Evolutionary conservation across 164 flowering plant genomes (phyloP).

Genomic region (Vitis cinerea): DNA sequence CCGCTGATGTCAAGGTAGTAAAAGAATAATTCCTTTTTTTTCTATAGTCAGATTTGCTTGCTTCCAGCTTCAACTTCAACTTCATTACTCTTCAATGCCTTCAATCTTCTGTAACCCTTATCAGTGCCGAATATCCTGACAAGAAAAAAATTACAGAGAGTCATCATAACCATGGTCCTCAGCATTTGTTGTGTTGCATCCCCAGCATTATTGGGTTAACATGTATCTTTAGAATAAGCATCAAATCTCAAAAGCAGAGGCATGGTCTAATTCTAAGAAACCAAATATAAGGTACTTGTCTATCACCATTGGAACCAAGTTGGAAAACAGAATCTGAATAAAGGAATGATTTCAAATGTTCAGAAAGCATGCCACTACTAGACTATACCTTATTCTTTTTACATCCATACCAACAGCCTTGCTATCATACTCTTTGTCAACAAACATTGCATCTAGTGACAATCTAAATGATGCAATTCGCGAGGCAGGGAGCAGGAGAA

Average conservation of each 20-base stretch:
- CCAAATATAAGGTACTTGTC: not conserved
- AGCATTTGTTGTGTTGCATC: not conserved
- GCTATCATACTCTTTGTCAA: not conserved
- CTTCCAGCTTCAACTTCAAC: constrained; percentile 31
- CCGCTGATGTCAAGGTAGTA: constrained; percentile 3
- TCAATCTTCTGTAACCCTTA: constrained; percentile 81
- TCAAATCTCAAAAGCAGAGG: constrained; percentile 1
- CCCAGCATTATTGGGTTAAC: not conserved
- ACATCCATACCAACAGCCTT: not conserved
- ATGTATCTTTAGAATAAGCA: not conserved
- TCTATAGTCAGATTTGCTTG: constrained; percentile 32
- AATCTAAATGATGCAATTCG: not conserved
- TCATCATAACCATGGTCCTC: not conserved
- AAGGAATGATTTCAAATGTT: not conserved
- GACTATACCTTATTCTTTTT: not conserved
- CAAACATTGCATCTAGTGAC: not conserved
- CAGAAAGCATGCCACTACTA: not conserved
- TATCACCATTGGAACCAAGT: not conserved
- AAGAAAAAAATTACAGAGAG: not conserved
- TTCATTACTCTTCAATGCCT: constrained; percentile 53
- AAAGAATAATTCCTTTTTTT: not conserved
- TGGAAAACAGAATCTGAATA: not conserved
- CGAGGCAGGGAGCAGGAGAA: not conserved
- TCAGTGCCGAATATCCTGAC: constrained; percentile 97
- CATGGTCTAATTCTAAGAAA: not conserved